These are phyloP conservation scores for Linnemannia zychae DNA, from an alignment of 192 early-diverging fungal genomes.

Conservation along the genomic window DNA sequence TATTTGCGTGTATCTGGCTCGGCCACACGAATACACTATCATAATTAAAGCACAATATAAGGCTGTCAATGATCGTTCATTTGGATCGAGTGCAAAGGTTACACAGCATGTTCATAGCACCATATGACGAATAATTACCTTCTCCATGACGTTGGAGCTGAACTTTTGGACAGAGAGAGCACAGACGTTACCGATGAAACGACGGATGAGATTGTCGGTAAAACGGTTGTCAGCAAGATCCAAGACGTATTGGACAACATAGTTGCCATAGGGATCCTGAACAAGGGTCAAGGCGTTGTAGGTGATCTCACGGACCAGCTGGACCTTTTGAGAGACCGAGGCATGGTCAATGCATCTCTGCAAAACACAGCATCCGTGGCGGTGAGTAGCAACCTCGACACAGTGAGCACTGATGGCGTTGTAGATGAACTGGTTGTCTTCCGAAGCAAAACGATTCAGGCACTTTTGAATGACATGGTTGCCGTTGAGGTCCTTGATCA, in stretches of 20 bases:
- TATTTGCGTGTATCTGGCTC: constrained; percentile 75
- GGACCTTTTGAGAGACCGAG: constrained; percentile 74
- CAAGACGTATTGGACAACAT: constrained; percentile 93
- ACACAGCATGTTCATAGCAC: background rate
- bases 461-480: constrained; percentile 97
- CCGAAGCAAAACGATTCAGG: constrained; percentile 76
- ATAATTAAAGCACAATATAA: constrained; percentile 1
- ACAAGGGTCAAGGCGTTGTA: constrained; percentile 81
- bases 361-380: constrained; percentile 92
- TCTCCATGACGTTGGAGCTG: constrained; percentile 94
- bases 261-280: constrained; percentile 93
- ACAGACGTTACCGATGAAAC: constrained; percentile 83
- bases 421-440: constrained; percentile 92
- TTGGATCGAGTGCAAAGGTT: background rate
- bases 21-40: constrained; percentile 84
- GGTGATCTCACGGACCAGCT: constrained; percentile 84
- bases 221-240: constrained; percentile 79
- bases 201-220: constrained; percentile 77
- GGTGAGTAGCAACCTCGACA: constrained; percentile 89
- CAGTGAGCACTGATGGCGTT: constrained; percentile 84
- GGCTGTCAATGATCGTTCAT: background rate
- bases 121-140: constrained; percentile 62
- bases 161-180: constrained; percentile 90
- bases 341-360: constrained; percentile 94
- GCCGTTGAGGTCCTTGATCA: constrained; percentile 93